Evolutionary conservation across 176 grass and related monocot genomes (phyloP).

Genomic region (Dendrocalamus sinicus): DNA sequence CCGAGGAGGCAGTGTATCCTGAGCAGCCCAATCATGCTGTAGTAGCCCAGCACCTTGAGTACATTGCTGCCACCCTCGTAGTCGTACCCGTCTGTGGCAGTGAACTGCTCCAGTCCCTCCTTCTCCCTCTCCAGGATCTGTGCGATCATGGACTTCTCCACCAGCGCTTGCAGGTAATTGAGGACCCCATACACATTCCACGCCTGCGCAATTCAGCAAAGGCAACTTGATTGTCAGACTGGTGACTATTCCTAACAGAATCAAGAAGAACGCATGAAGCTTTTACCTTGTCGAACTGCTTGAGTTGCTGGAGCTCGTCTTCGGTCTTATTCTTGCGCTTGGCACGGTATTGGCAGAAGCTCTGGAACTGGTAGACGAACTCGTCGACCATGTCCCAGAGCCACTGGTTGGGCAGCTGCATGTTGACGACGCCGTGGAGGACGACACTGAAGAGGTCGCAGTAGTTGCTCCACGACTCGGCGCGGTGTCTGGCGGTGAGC

Average conservation of each 20-base stretch:
- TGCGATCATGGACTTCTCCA: conserved; percentile 90
- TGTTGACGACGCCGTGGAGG: conserved; percentile 95
- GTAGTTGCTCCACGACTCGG: conserved; percentile 96
- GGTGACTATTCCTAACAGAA: neutral
- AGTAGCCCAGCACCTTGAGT: conserved; percentile 96
- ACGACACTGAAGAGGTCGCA: conserved; percentile 93
- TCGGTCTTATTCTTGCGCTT: conserved; percentile 89
- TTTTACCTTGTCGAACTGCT: conserved; percentile 75
- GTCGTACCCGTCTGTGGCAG: conserved; percentile 83
- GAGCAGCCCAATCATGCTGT: conserved; percentile 98
- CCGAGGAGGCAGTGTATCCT: conserved; percentile 97
- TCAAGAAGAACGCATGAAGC: neutral
- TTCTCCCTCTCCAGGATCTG: conserved; percentile 95
- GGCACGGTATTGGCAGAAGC: conserved; percentile 91
- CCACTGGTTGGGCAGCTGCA: conserved; percentile 99
- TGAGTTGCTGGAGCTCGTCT: conserved; percentile 84
- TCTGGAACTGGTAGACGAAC: conserved; percentile 99
- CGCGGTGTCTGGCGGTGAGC: conserved; percentile 68
- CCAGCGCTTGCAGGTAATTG: conserved; percentile 96
- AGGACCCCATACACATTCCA: conserved; percentile 97
- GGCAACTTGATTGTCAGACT: neutral
- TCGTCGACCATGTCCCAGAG: conserved; percentile 99
- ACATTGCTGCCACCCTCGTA: conserved; percentile 96
- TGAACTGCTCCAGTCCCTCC: conserved; percentile 91
- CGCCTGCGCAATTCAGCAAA: conserved; percentile 48